These are phyloP conservation scores for Rhodotorula graminis DNA, from an alignment of 768 basidiomycete genomes.

Conservation along the genomic window DNA sequence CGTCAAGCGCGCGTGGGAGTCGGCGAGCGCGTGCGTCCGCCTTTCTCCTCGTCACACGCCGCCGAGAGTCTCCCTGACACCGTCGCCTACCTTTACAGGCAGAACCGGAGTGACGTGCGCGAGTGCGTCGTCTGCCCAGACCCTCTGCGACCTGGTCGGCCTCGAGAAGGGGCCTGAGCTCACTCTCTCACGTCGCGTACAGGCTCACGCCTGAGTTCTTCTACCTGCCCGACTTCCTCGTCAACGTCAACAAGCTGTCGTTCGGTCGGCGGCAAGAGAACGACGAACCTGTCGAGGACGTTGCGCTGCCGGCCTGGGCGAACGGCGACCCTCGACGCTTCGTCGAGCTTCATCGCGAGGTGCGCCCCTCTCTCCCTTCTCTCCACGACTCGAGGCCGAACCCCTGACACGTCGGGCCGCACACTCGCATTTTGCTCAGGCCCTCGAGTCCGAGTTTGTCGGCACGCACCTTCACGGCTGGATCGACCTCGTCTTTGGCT, in stretches of 20 bases:
- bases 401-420: not conserved
- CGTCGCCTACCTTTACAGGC: slow-evolving; percentile 48
- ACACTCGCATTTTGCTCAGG: too few relatives aligned
- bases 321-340: slow-evolving; percentile 76
- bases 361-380: slow-evolving; percentile 41
- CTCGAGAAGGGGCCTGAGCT: too few relatives aligned
- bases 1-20: slow-evolving; percentile 53
- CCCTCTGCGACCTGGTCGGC: too few relatives aligned
- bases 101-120: slow-evolving; percentile 76
- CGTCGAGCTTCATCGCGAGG: slow-evolving; percentile 68
- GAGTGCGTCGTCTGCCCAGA: slow-evolving; percentile 49
- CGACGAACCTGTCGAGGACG: slow-evolving; percentile 76
- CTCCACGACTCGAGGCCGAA: not conserved
- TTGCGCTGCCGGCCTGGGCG: slow-evolving; percentile 87
- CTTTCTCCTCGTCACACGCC: not conserved
- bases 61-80: too few relatives aligned
- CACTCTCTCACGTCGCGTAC: too few relatives aligned
- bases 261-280: slow-evolving; percentile 69
- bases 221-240: slow-evolving; percentile 62
- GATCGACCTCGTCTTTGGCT: slow-evolving; percentile 82
- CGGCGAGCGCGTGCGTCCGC: slow-evolving; percentile 55
- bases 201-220: slow-evolving; percentile 61
- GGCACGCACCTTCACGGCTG: slow-evolving; percentile 76
- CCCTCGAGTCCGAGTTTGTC: slow-evolving; percentile 79
- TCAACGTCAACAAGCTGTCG: slow-evolving; percentile 72